Base-by-base conservation (phyloP, 2,329 filamentous ascomycete genomes). In the Botrytis medusae region DNA sequence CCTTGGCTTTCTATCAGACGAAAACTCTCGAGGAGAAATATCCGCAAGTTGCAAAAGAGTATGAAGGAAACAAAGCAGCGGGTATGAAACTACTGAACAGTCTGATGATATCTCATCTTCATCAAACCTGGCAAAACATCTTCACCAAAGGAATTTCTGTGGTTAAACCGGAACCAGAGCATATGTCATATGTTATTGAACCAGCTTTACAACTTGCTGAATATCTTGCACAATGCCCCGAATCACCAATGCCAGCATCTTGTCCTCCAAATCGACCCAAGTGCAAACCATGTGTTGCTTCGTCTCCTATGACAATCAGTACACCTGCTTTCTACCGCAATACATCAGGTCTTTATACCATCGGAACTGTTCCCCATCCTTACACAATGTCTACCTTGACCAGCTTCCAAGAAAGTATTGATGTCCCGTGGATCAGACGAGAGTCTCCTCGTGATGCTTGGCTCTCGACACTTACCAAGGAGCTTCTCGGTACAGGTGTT, bases 311-410 rank as follows among this genome's bases (percentile, higher is more conserved):
- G 83, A 88, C 87, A 69, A 87, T 97, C 77, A 85, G 86, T n/a
- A 91, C 90, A 0, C 88, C 90, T 4, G 83, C 87, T 4, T 84
- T 87, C 29, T 96, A 93, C 82, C 87, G 87, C 72, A 97, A 98
- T 82, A 87, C 87, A 7, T 90, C 91, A 22, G 86, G 85, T 1
- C 81, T 92, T 25, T 98, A 94, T 84, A 94, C 92, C 4, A 93
- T 99, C 76, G 94, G 92, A 74, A 93, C 91, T 0, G 91, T 98
- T 20, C 95, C 95, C 0, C 96, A 99, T 81, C 96, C 96, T 0
- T 97, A 94, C 84, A 98, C 95, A 1, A 86, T 94, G 60, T 88
- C 90, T 71, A 88, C 90, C 20, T 85, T 98, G 29, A 86, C 89
- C 74, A 87, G 89, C 76, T 87, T 89, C 73, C 86, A 88, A 59